Evolutionary conservation across 306 rosid species (phyloP), one percentile per base, ranked within the genome.

Genomic region (Dalbergia cochinchinensis): DNA sequence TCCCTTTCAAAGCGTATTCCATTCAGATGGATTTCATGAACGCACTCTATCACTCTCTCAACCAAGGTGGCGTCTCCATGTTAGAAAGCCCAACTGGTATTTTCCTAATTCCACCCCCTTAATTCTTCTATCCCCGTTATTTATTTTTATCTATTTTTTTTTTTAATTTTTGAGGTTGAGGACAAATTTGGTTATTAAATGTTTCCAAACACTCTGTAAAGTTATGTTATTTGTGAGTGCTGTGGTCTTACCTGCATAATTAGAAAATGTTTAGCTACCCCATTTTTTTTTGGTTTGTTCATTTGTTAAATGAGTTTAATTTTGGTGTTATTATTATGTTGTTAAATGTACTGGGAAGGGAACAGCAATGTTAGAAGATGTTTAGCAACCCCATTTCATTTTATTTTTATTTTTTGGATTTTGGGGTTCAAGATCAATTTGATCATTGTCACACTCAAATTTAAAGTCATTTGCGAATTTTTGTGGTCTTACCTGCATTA

Each of bases 11-110:
- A 33, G 94, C 98, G 10, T 94, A 94, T 78, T 71, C 91, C 8
- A 94, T 94, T 47, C 98, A 92, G 88, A 65, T 91, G 65, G 97
- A 94, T 76, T 94, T 92, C 90, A 94, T 92, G 98, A 92, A 87
- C 26, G 88, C 97, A 1, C 86, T 94, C 34, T 92, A 94, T 45
- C 84, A 83, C 7, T 91, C 88, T 65, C 98, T 94, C 41, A 65
- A 85, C 67, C 83, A 76, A 22, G 98, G 97, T 45, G 97, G 98
- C 58, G 74, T 94, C 69, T 91, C 98, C 78, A 92, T 94, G 97
- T 85, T 94, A 33, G 98, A 94, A 88, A 91, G 97, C 85, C 98
- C 94, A 31, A 94, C 98, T 0, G 97, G 97, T 90, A 80, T 4
- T 10, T 20, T 66, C 15, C 20, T 0, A 55, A 26, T 12, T 55